These are phyloP conservation scores for Croton laevigatus DNA, from an alignment of 441 rosid genomes.

Conservation along the genomic window DNA sequence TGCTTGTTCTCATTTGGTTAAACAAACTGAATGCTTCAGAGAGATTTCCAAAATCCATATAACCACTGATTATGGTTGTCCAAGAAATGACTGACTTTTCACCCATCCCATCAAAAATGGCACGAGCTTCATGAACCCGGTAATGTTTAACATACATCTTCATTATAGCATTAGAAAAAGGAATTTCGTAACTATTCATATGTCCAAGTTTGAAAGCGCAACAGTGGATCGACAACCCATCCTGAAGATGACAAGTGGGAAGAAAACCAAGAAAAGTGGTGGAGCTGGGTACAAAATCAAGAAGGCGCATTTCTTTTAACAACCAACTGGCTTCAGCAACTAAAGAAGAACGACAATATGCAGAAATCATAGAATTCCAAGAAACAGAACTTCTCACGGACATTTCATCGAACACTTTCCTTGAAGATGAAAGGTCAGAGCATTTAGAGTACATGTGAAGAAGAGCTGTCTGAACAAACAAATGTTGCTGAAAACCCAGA, in stretches of 20 bases:
- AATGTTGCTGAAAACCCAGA: conserved; percentile 22
- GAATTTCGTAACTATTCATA: conserved; percentile 18
- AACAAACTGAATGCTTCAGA: conserved; percentile 27
- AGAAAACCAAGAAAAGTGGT: conserved; percentile 23
- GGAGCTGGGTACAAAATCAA: conserved; percentile 22
- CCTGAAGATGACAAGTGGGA: conserved; percentile 19
- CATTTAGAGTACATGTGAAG: conserved; percentile 29
- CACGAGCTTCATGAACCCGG: conserved; percentile 26
- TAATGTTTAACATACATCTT: conserved; percentile 25
- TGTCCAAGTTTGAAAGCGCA: conserved; percentile 29
- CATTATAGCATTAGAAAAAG: conserved; percentile 33
- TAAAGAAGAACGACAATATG: conserved; percentile 21
- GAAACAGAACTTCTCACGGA: conserved; percentile 23
- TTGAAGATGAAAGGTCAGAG: conserved; percentile 7
- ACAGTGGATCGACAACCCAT: conserved; percentile 32
- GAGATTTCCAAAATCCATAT: conserved; percentile 20
- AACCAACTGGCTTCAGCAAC: conserved; percentile 18
- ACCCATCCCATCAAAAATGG: conserved; percentile 24
- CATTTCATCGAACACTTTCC: conserved; percentile 34
- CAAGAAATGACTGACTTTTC: conserved; percentile 31
- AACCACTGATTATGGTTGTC: conserved; percentile 30
- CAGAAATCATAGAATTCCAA: conserved; percentile 33
- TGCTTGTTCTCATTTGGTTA: conserved; percentile 25
- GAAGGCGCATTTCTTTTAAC: conserved; percentile 23
- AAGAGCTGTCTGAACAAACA: conserved; percentile 27